Percentiles rank a stretch among this genome's conserved stretches.
phyloP scores from a whole-genome alignment of 1,284 basidiomycete species.

The Pseudomicrostroma phylloplanum region DNA sequence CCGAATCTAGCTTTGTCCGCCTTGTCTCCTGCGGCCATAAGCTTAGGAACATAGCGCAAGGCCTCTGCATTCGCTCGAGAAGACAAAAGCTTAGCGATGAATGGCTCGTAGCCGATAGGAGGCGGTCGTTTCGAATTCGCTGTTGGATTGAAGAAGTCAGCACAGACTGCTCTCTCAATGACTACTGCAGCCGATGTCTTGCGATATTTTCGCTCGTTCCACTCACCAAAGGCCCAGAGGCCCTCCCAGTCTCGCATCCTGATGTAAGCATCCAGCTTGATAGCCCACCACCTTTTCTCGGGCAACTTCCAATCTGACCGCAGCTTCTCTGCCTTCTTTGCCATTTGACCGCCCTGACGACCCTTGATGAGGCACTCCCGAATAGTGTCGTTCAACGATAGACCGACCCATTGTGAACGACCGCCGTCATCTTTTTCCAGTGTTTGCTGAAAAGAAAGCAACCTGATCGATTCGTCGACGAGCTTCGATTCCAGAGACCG shows the following conservation, averaged over 20 bases:
- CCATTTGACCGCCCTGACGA: slow-evolving; percentile 13
- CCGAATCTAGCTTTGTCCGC: slow-evolving; percentile 18
- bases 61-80: slow-evolving; percentile 35
- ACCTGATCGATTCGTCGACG: slow-evolving; percentile 74
- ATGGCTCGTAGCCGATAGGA: slow-evolving; percentile 73
- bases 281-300: slow-evolving; percentile 36
- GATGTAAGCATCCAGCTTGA: slow-evolving; percentile 30
- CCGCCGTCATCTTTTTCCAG: slow-evolving; percentile 78
- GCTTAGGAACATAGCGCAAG: slow-evolving; percentile 30
- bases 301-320: slow-evolving; percentile 43
- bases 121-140: slow-evolving; percentile 57
- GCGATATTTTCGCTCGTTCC: slow-evolving; percentile 12
- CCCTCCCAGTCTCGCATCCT: slow-evolving; percentile 32
- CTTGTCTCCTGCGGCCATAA: slow-evolving; percentile 25
- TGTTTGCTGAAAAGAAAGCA: slow-evolving; percentile 74
- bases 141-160: slow-evolving; percentile 2
- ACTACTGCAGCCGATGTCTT: too few species aligned
- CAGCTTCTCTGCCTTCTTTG: slow-evolving; percentile 42
- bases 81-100: slow-evolving; percentile 35
- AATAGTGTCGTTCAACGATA: slow-evolving; percentile 41
- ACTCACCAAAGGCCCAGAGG: slow-evolving; percentile 30
- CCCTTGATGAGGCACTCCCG: slow-evolving; percentile 32
- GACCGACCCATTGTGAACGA: slow-evolving; percentile 19
- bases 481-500: slow-evolving; percentile 82
- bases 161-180: background rate